phyloP scores from a whole-genome alignment of 2,329 filamentous ascomycete genomes.

The Talaromyces sp. region DNA sequence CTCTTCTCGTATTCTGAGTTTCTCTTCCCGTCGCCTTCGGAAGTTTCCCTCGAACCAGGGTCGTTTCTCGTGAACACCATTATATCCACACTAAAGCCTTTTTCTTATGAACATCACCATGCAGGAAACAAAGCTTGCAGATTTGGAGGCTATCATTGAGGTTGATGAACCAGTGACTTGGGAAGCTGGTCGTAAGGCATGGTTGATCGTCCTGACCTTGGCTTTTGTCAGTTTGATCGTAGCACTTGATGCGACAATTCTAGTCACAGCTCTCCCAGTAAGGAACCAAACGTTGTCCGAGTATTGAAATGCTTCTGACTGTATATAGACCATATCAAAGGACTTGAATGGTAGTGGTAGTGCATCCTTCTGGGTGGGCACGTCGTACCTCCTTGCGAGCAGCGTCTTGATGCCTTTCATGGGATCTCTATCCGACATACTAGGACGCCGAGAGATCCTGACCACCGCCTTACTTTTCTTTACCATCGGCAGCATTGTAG shows the following conservation, averaged over 20 bases:
- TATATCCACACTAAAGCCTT: neutral
- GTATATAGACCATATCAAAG: constrained; percentile 31
- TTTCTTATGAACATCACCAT: neutral
- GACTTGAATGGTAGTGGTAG: constrained; percentile 35
- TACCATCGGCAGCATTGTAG: constrained; percentile 45
- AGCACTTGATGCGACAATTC: constrained; percentile 10
- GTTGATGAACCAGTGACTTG: neutral
- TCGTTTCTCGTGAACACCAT: neutral
- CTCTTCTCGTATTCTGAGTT: neutral
- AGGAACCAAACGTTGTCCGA: neutral
- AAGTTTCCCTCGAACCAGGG: neutral
- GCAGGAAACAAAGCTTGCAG: neutral
- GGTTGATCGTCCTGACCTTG: neutral
- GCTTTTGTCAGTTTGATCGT: constrained; percentile 4
- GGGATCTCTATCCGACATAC: constrained; percentile 47
- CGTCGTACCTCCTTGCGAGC: constrained; percentile 45
- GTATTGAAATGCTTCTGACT: neutral
- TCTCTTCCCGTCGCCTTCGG: neutral
- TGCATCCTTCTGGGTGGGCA: constrained; percentile 52
- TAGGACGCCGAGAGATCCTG: constrained; percentile 45
- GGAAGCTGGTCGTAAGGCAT: neutral
- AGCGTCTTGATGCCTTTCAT: constrained; percentile 51
- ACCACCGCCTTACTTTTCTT: constrained; percentile 43
- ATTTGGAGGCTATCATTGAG: neutral
- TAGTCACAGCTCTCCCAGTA: constrained; percentile 5